phyloP scores from a whole-genome alignment of 2,329 filamentous ascomycete genomes.

The Nothomitra cinnamomea region DNA sequence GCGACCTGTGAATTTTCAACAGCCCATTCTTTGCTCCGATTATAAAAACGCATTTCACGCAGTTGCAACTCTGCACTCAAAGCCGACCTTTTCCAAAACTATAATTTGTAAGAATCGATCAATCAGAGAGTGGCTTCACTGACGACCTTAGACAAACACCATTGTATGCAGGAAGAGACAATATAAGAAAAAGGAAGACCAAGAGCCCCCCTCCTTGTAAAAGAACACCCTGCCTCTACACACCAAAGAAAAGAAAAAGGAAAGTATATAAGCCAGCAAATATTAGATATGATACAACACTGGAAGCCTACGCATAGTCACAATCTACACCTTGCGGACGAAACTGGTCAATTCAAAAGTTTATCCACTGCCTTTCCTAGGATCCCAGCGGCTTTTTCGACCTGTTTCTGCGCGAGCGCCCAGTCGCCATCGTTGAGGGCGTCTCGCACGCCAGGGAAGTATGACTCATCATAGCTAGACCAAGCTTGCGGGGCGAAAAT shows the following conservation, averaged over 20 bases:
- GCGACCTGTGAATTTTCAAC: too few relatives aligned
- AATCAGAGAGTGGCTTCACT: too few relatives aligned
- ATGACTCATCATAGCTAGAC: conserved; percentile 48
- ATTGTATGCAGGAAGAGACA: background rate
- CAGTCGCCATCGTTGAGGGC: conserved; percentile 56
- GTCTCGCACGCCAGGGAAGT: conserved; percentile 76
- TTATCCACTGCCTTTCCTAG: conserved; percentile 42
- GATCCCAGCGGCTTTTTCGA: conserved; percentile 54
- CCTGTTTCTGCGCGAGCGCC: conserved; percentile 46
- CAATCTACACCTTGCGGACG: background rate
- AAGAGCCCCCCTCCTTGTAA: background rate
- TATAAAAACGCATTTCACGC: too few relatives aligned
- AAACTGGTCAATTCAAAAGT: conserved; percentile 21
- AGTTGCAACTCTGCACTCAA: too few relatives aligned
- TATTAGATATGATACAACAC: conserved; percentile 3
- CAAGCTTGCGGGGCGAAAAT: conserved; percentile 72
- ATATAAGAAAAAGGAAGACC: background rate
- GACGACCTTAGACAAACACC: background rate
- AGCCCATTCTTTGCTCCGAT: too few relatives aligned
- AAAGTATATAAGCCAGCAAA: conserved; percentile 9
- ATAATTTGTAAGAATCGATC: too few relatives aligned
- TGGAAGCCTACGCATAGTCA: conserved; percentile 6
- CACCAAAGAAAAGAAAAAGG: background rate
- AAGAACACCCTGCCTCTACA: background rate
- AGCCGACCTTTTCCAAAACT: too few relatives aligned